Evolutionary conservation across 192 early-diverging fungal genomes (phyloP).

Genomic region (Cladochytrium replicatum): DNA sequence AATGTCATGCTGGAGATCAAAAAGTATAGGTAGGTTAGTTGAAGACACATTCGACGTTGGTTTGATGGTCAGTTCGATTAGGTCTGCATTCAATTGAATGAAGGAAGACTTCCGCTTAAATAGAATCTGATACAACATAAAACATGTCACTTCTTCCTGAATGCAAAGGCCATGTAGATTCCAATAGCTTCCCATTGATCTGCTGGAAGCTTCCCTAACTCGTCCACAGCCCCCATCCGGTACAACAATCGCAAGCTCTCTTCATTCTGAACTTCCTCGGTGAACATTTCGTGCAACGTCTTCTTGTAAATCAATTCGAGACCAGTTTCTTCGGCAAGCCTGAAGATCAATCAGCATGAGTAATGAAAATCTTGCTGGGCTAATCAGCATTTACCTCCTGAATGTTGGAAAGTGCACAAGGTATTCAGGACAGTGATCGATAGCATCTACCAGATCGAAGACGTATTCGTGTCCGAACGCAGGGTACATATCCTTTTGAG

Average conservation of each 20-base stretch:
- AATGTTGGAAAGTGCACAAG: conserved; percentile 80
- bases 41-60: too few species aligned
- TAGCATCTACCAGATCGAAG: conserved; percentile 90
- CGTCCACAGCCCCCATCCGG: conserved; percentile 75
- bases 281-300: conserved; percentile 77
- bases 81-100: too few species aligned
- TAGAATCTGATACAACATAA: too few species aligned
- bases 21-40: conserved; percentile 64
- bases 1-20: conserved; percentile 95
- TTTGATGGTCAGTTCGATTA: too few species aligned
- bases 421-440: conserved; percentile 94
- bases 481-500: conserved; percentile 48
- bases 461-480: conserved; percentile 75
- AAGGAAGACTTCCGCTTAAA: too few species aligned
- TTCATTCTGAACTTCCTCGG: conserved; percentile 39
- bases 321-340: conserved; percentile 73
- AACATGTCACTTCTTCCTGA: too few species aligned
- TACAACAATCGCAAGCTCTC: conserved; percentile 47
- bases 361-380: neutral
- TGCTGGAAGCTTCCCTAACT: conserved; percentile 48
- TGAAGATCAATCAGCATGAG: conserved; percentile 13
- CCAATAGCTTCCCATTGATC: conserved; percentile 94
- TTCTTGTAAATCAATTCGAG: conserved; percentile 63
- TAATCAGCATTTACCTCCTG: conserved; percentile 35
- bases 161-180: conserved; percentile 64